Evolutionary conservation across 768 basidiomycete species (phyloP).

Genomic region (Mycena filopes): DNA sequence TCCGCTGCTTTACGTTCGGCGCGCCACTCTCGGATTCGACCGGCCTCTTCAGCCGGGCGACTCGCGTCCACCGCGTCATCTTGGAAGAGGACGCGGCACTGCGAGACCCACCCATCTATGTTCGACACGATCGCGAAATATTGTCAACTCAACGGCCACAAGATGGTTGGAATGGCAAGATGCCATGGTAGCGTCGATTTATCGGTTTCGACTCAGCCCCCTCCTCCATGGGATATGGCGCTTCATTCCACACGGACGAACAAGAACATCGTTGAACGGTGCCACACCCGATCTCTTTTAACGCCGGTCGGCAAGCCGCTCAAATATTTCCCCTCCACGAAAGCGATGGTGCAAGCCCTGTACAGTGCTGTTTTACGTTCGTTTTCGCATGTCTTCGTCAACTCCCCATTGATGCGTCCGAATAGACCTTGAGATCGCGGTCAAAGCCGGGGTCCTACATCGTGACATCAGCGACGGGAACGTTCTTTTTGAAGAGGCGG

Average conservation of each 20-base stretch:
- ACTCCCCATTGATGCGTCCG: background rate
- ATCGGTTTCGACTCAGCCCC: background rate
- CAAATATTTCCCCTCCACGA: background rate
- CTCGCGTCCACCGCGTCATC: slow-evolving; percentile 21
- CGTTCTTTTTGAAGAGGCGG: slow-evolving; percentile 12
- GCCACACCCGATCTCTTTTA: slow-evolving; percentile 11
- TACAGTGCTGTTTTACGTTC: slow-evolving; percentile 9
- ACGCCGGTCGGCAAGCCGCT: slow-evolving; percentile 12
- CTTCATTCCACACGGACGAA: background rate
- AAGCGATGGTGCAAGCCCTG: background rate
- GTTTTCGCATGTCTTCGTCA: background rate
- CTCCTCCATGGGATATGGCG: background rate
- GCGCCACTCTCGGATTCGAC: background rate
- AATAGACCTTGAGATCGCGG: slow-evolving; percentile 16
- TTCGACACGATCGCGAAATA: slow-evolving; percentile 14
- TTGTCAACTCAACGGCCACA: background rate
- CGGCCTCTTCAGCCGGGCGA: slow-evolving; percentile 27
- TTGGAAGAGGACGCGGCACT: slow-evolving; percentile 14
- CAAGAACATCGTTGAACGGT: too few species aligned
- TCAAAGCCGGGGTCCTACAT: slow-evolving; percentile 15
- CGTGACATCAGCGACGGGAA: slow-evolving; percentile 27
- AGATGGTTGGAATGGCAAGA: slow-evolving; percentile 10
- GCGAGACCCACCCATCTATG: background rate
- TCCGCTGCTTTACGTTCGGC: background rate
- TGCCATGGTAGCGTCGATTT: slow-evolving; percentile 26